A percentile compares a stretch with the other conserved stretches of the same genome.
Evolutionary conservation across 139 green algal genomes (phyloP).

Genomic region (Raphidocelis subcapitata): DNA sequence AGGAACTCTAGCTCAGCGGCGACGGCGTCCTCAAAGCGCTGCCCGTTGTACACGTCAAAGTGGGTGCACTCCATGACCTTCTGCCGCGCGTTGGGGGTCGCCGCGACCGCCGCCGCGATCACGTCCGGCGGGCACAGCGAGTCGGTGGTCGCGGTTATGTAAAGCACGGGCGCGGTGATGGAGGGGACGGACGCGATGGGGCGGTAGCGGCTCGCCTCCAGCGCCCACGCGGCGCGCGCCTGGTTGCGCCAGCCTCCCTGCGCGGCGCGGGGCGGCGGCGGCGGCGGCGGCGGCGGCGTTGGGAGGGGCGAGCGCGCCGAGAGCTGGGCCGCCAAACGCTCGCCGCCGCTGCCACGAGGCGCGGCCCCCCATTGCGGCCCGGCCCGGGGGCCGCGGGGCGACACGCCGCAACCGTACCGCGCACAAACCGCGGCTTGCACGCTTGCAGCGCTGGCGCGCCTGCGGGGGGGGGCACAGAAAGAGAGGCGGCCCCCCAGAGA

Average conservation of each 20-base stretch:
- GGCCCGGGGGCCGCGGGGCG: not conserved
- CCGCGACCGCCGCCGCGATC: constrained; percentile 9
- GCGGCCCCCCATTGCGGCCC: not conserved
- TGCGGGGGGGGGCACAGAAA: not conserved
- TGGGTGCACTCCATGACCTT: constrained; percentile 25
- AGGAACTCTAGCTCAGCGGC: constrained; percentile 5
- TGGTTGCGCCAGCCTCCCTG: constrained; percentile 49
- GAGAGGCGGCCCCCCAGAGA: no score
- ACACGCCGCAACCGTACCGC: not conserved
- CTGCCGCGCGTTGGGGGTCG: constrained; percentile 8
- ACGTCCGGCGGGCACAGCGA: constrained; percentile 28
- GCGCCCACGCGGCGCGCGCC: constrained; percentile 15
- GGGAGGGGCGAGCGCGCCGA: not conserved
- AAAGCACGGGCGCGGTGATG: constrained; percentile 37
- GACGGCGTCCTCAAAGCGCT: not conserved
- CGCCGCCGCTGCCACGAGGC: not conserved
- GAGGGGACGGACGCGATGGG: constrained; percentile 21
- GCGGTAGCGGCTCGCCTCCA: constrained; percentile 40
- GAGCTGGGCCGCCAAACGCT: not conserved
- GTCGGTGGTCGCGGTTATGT: constrained; percentile 31
- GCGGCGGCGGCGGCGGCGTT: no score
- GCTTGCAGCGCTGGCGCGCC: not conserved
- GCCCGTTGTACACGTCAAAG: constrained; percentile 39
- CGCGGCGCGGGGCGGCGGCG: not conserved
- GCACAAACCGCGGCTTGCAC: not conserved